Evolutionary conservation across 2,329 filamentous ascomycete species (phyloP), one percentile per base, ranked within the genome.

Genomic region (Cladosporium velox): DNA sequence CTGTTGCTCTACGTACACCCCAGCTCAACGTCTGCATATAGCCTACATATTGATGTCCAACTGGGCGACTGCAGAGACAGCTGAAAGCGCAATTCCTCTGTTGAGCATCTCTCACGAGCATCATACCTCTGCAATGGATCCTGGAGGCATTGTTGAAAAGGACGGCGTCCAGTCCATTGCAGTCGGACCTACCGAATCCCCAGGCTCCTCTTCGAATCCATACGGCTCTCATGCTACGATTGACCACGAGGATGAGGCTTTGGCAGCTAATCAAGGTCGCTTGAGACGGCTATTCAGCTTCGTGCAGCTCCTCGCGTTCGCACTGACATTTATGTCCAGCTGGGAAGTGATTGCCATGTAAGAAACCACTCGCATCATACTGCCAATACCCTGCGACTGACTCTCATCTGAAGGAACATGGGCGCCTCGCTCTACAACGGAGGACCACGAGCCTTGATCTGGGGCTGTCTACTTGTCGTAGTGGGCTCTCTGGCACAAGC

Each of bases 261-360:
- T 38, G 26, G 47, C n/a, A n/a, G 49, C 18, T 4, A 54, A 55
- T 32, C 49, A 63, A 38, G 47, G 59, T 14, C 28, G 47, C 11
- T 24, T 63, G 47, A 52, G 72, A 65, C 72, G 73, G 15, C 73
- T 71, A 61, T 75, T 75, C 65, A 70, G 65, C 35, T 72, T 75
- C 60, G 67, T 74, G 35, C 69, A 69, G n/a, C 75, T 74, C 57
- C 67, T 75, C 7, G 73, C 72, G n/a, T 76, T 76, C 59, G 70
- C 68, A 3, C 71, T 67, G 35, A 75, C 73, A 0, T 66, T 76
- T 49, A 73, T 77, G 67, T 68, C 69, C n/a, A 71, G 69, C 41
- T 76, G 74, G 74, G 72, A 76, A 65, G 67, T 69, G 24, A 65
- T 73, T 24, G 66, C 64, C 30, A 67, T 65, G 66, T 59, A 11